A percentile compares a stretch with the other conserved stretches of the same genome.
phyloP scores from a whole-genome alignment of 1,139 yeast species.

The Scheffersomyces segobiensis region DNA sequence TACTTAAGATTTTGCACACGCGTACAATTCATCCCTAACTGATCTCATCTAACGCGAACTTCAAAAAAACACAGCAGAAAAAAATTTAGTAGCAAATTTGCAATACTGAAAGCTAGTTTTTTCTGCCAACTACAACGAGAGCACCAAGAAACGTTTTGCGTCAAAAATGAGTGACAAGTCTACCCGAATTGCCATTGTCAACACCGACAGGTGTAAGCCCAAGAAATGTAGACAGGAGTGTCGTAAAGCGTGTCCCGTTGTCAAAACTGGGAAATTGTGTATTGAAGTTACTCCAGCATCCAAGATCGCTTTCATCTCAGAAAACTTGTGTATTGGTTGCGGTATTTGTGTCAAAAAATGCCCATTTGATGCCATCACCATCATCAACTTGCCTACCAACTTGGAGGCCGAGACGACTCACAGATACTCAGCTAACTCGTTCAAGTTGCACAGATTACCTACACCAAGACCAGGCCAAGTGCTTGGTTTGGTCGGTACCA shows the following conservation, averaged over 20 bases:
- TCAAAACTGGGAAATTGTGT: slow-evolving; percentile 95
- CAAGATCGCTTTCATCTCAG: slow-evolving; percentile 95
- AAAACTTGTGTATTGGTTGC: slow-evolving; percentile 94
- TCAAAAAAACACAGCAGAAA: not conserved
- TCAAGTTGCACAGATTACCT: slow-evolving; percentile 94
- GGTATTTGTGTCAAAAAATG: slow-evolving; percentile 99
- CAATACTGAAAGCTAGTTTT: not conserved
- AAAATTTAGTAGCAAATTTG: not conserved
- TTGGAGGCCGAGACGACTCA: slow-evolving; percentile 91
- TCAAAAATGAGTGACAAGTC: slow-evolving; percentile 55
- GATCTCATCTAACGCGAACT: not conserved
- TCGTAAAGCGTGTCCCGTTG: slow-evolving; percentile 95
- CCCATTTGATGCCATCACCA: slow-evolving; percentile 95
- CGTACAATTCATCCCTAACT: not conserved
- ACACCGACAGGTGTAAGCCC: slow-evolving; percentile 93
- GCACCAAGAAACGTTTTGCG: not conserved
- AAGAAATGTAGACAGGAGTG: slow-evolving; percentile 98
- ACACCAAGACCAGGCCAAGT: slow-evolving; percentile 99
- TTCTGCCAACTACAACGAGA: not conserved
- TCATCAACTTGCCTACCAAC: slow-evolving; percentile 94
- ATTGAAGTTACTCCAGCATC: slow-evolving; percentile 91
- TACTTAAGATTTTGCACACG: not conserved
- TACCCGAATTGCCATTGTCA: slow-evolving; percentile 92
- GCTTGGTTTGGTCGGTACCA: slow-evolving; percentile 94
- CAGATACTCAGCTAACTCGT: slow-evolving; percentile 96